Base-by-base conservation (phyloP, 345 rosid species). In the Rhodamnia rubescens region DNA sequence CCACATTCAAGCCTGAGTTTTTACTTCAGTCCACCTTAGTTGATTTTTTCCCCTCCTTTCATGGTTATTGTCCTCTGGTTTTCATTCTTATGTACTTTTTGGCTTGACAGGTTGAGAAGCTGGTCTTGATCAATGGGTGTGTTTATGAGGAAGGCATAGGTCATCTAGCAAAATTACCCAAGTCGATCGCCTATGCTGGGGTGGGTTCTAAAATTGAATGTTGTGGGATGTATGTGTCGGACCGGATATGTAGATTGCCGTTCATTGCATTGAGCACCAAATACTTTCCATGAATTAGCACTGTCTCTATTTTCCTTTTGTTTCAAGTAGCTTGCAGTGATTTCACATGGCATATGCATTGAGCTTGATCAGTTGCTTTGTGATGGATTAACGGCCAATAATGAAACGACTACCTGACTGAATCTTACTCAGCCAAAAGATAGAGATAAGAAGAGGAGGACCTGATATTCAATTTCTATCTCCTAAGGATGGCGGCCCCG, bases 111-210 rank as follows among this genome's bases (percentile, higher is more conserved):
- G 96, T 96, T 47, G 94, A 91, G 51, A 93, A 93, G 90, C 90
- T 96, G 92, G 91, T 96, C 85, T 89, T 96, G 82, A 93, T 96
- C 87, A 95, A 95, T 74, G 94, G 98, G 58, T 92, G 93, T 86
- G 98, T 94, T 11, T 96, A 96, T 87, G 92, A 96, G 42, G 92
- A 94, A 91, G 98, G 99, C 89, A 94, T 93, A 6, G 94, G 94
- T 57, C 88, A 87, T 21, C 91, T 96, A 24, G 93, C 96, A 47
- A 92, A 88, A 61, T 87, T 95, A 85, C 99, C 99, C 29, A 87
- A 75, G 84, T 53, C 82, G 21, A 55, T 95, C n/a, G 95, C 99
- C 86, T 95, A 95, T 83, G 98, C 96, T 58, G 97, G 99, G 92
- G 99, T 96, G 83, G 22, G 90, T 90, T 86, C 61, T 44, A 55